These are phyloP conservation scores for Myriosclerotinia scirpicola DNA, from an alignment of 2,329 filamentous ascomycete species.

Conservation along the genomic window DNA sequence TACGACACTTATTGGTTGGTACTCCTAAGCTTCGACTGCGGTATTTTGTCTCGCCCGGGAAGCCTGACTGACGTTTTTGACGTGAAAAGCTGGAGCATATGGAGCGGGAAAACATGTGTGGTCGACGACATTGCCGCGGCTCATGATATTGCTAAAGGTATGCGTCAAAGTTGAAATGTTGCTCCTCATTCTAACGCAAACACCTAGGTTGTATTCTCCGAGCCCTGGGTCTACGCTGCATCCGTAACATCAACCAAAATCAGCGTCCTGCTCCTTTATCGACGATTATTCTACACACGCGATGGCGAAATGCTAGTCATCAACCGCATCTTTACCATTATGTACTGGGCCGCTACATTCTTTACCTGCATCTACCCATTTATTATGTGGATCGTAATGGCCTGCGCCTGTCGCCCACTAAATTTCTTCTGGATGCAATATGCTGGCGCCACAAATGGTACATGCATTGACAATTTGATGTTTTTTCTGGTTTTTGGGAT, in stretches of 20 bases:
- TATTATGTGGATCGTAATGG: slow-evolving; percentile 19
- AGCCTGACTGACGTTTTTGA: slow-evolving; percentile 6
- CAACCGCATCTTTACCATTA: slow-evolving; percentile 14
- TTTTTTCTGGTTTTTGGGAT: slow-evolving; percentile 15
- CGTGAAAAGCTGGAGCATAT: slow-evolving; percentile 17
- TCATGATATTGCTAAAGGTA: slow-evolving; percentile 14
- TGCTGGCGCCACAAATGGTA: slow-evolving; percentile 3
- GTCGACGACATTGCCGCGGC: slow-evolving; percentile 17
- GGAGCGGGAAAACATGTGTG: slow-evolving; percentile 15
- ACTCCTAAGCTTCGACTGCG: background rate
- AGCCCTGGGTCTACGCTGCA: slow-evolving; percentile 19
- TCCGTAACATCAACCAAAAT: slow-evolving; percentile 19
- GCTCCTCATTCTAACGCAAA: slow-evolving; percentile 4
- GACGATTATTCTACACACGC: slow-evolving; percentile 14
- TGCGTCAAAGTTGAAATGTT: background rate
- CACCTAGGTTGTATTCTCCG: slow-evolving; percentile 11
- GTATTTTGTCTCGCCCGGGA: background rate
- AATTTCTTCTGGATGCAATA: slow-evolving; percentile 16
- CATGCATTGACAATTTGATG: background rate
- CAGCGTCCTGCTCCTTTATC: slow-evolving; percentile 14
- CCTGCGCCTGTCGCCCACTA: slow-evolving; percentile 4
- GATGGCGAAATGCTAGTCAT: slow-evolving; percentile 6
- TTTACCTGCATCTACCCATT: slow-evolving; percentile 15
- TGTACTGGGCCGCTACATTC: slow-evolving; percentile 8
- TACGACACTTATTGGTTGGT: slow-evolving; percentile 16